phyloP scores from a whole-genome alignment of 805 yeast genomes.

The Clavispora vitiphila region DNA sequence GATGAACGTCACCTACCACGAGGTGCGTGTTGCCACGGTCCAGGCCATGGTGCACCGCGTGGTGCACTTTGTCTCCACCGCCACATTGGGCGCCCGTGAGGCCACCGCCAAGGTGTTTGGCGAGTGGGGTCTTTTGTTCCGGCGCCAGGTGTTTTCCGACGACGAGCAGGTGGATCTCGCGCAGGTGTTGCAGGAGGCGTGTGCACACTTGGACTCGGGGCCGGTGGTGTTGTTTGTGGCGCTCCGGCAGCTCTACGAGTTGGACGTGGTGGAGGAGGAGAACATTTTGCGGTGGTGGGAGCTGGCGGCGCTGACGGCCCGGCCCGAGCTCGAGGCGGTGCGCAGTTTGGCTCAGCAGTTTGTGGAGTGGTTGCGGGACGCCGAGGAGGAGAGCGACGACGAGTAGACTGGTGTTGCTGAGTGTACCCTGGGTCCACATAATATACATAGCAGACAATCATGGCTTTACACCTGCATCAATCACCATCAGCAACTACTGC shows the following conservation, averaged over 20 bases:
- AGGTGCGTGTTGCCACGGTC: conserved; percentile 78
- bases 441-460: too few species aligned
- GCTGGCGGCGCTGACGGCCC: conserved; percentile 27
- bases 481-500: too few species aligned
- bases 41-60: conserved; percentile 67
- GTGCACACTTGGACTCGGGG: conserved; percentile 31
- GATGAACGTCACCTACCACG: conserved; percentile 92
- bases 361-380: conserved; percentile 83
- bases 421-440: too few species aligned
- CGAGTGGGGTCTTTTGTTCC: conserved; percentile 78
- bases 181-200: conserved; percentile 43
- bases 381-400: conserved; percentile 54
- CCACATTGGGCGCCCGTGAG: conserved; percentile 67
- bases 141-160: conserved; percentile 77
- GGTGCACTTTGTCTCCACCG: conserved; percentile 69
- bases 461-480: too few species aligned
- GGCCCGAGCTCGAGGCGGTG: conserved; percentile 42
- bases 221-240: conserved; percentile 49
- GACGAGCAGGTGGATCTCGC: conserved; percentile 76
- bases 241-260: conserved; percentile 64
- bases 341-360: conserved; percentile 62
- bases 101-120: conserved; percentile 73
- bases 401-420: conserved; percentile 14
- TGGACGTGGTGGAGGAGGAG: conserved; percentile 80
- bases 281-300: conserved; percentile 81